These are phyloP conservation scores for Solanum bulbocastanum DNA, from an alignment of 257 asterid genomes.

Conservation along the genomic window DNA sequence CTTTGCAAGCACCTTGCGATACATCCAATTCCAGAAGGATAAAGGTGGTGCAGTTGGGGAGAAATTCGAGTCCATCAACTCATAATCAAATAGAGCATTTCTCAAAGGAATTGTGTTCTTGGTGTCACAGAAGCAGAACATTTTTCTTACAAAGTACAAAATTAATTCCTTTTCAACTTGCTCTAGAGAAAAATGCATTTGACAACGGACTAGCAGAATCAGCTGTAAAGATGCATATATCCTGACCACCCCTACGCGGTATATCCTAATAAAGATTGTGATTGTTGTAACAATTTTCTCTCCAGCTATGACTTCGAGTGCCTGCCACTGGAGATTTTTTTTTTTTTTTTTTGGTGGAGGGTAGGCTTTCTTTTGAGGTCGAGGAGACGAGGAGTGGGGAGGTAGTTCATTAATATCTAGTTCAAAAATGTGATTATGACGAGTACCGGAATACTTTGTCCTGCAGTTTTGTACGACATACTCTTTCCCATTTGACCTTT, in stretches of 20 bases:
- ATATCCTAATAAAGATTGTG: background rate
- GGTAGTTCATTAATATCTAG: background rate
- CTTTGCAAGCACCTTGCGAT: slow-evolving; percentile 79
- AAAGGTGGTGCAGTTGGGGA: slow-evolving; percentile 95
- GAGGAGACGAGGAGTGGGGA: background rate
- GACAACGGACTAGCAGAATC: background rate
- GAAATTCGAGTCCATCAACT: slow-evolving; percentile 56
- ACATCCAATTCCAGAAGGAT: slow-evolving; percentile 89
- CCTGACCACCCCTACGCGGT: background rate
- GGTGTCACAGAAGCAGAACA: background rate
- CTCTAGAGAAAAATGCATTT: background rate
- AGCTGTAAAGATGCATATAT: background rate
- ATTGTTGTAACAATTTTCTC: background rate
- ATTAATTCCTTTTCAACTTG: background rate
- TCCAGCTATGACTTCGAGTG: background rate
- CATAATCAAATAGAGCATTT: slow-evolving; percentile 12
- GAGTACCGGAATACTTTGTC: background rate
- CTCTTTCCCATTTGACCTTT: background rate
- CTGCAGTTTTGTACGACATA: background rate
- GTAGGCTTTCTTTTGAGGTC: background rate
- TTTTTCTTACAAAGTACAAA: background rate
- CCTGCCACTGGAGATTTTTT: background rate
- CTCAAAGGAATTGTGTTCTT: background rate
- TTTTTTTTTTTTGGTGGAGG: background rate
- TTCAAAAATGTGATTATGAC: background rate